These are phyloP conservation scores for Mucor circinelloides DNA, from an alignment of 371 early-diverging fungal genomes.

Conservation along the genomic window DNA sequence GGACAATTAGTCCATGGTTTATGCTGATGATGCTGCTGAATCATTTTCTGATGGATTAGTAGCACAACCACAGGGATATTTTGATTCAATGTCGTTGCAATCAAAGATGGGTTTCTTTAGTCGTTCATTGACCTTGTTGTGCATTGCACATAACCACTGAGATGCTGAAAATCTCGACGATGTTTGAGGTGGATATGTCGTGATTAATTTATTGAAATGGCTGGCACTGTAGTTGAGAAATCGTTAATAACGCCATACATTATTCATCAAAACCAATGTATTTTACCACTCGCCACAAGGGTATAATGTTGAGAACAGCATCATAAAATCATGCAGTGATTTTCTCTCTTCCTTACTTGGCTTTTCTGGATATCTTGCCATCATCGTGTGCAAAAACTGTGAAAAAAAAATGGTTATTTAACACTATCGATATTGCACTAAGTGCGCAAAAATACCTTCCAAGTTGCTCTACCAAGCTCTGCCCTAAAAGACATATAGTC, in stretches of 20 bases:
- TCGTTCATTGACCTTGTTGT: constrained; percentile 96
- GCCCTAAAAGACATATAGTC: constrained; percentile 53
- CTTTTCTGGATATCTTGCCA: constrained; percentile 87
- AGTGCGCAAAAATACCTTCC: constrained; percentile 50
- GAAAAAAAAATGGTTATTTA: background rate
- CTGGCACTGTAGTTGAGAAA: constrained; percentile 61
- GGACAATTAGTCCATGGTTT: background rate
- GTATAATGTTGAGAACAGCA: constrained; percentile 87
- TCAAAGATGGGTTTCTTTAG: constrained; percentile 89
- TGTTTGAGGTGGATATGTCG: constrained; percentile 85
- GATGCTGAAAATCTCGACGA: constrained; percentile 75
- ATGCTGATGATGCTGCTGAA: background rate
- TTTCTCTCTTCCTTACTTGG: constrained; percentile 83
- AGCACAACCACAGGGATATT: constrained; percentile 92
- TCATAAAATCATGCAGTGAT: constrained; percentile 82
- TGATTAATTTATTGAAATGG: constrained; percentile 83
- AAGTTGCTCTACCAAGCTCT: constrained; percentile 83
- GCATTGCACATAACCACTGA: constrained; percentile 94
- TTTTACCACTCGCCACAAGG: constrained; percentile 98
- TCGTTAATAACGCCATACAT: background rate
- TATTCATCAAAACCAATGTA: background rate
- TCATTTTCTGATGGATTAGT: constrained; percentile 34
- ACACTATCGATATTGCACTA: background rate
- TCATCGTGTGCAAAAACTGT: constrained; percentile 95
- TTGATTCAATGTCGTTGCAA: constrained; percentile 80